A percentile compares a stretch with the other conserved stretches of the same genome.
These are phyloP conservation scores for Candida succiphila DNA, from an alignment of 805 yeast species.

Conservation along the genomic window DNA sequence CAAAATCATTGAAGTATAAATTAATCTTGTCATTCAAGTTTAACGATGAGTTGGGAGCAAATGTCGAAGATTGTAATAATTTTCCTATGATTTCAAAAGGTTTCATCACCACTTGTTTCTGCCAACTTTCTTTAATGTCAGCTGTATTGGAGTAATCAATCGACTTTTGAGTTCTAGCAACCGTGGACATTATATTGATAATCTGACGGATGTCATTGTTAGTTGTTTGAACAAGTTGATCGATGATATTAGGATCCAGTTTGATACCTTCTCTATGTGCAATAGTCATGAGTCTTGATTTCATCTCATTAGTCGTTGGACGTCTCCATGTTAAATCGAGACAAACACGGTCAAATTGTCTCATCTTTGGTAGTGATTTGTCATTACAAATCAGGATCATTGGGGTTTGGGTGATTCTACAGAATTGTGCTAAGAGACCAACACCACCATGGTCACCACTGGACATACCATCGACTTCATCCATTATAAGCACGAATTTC, in stretches of 20 bases:
- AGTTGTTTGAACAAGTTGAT: slow-evolving; percentile 76
- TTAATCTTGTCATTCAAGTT: slow-evolving; percentile 76
- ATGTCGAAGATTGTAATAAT: slow-evolving; percentile 51
- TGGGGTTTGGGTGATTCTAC: slow-evolving; percentile 80
- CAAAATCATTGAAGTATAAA: slow-evolving; percentile 88
- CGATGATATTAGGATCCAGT: slow-evolving; percentile 71
- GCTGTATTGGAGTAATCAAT: slow-evolving; percentile 58
- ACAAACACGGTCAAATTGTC: slow-evolving; percentile 83
- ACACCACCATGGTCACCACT: slow-evolving; percentile 99
- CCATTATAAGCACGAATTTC: slow-evolving; percentile 84
- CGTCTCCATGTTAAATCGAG: slow-evolving; percentile 78
- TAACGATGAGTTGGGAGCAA: slow-evolving; percentile 39
- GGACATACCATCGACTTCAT: slow-evolving; percentile 99
- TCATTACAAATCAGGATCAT: slow-evolving; percentile 92
- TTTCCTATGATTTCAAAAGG: slow-evolving; percentile 84
- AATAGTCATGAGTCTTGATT: slow-evolving; percentile 80
- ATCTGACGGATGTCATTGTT: slow-evolving; percentile 91
- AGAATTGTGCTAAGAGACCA: slow-evolving; percentile 82
- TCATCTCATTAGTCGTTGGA: slow-evolving; percentile 75
- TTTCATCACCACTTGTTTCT: slow-evolving; percentile 80
- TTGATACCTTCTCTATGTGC: slow-evolving; percentile 78
- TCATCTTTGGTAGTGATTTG: slow-evolving; percentile 85
- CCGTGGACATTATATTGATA: slow-evolving; percentile 80
- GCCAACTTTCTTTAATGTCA: slow-evolving; percentile 62
- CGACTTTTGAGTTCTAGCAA: slow-evolving; percentile 57